Base-by-base conservation (phyloP, 2,329 filamentous ascomycete species). In the Tolypocladium pustulatum region DNA sequence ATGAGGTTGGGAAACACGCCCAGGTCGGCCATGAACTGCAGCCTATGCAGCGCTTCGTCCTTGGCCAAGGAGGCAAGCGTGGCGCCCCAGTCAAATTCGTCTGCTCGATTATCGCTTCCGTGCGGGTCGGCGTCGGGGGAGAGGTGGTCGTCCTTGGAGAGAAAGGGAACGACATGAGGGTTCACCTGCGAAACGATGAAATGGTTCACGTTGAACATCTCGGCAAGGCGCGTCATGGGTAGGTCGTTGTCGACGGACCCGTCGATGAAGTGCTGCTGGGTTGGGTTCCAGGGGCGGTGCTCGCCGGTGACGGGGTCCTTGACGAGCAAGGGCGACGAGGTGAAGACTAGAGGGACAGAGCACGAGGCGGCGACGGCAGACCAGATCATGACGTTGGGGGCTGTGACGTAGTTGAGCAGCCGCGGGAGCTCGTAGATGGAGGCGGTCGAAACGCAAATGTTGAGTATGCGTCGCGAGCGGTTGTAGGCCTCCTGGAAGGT, bases 151-250 rank as follows among this genome's bases (percentile, higher is more conserved):
- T 95, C 89, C 64, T 86, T 89, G 20, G 83, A 79, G 20, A 97
- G 76, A 66, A 97, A 96, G 0, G 91, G 90, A 0, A 95, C 84
- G 10, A 97, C 90, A 66, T 97, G 93, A 0, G 93, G 93, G 66
- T 97, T 97, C 56, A 97, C 91, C 70, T 97, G 93, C 0, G 91
- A 96, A 22, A 97, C 93, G 64, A 97, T 97, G 69, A 97, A 97
- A 70, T 97, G 93, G 68, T 97, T 97, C 69, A 97, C 92, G 68
- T 97, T 96, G 78, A 97, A 96, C 88, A 97, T 92, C 68, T 96
- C 91, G 0, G 91, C 86, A 20, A 97, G 78, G 2, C 90, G 84
- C 25, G 88, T 91, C 85, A 96, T 96, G 1, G 93, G 93, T 3
- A 97, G 78, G 71, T 97, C 93, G 60, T 94, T 94, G 69, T 97